Base-by-base conservation (phyloP, 2,329 filamentous ascomycete genomes). In the Cordyceps militaris region DNA sequence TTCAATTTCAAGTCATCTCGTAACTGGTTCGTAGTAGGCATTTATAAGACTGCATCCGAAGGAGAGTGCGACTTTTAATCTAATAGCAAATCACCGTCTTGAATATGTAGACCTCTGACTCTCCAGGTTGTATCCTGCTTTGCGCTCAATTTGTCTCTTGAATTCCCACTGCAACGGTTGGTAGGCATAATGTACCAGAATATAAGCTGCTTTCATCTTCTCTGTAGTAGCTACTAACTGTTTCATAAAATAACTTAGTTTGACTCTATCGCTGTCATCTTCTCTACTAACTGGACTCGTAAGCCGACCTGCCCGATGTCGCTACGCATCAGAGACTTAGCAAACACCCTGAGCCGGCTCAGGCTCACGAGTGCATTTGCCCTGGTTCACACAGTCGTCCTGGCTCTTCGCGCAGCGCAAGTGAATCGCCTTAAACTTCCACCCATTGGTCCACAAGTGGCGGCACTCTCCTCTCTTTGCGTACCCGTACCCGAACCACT, bases 401-500 rank as follows among this genome's bases (percentile, higher is more conserved):
- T 44, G 13, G 8, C 23, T 30, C 38, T 44, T 32, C 7, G 36
- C 46, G 19, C 55, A 57, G 34, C 55, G 44, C 10, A 57, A 9
- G n/a, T 50, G 19, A 3, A 57, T 13, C n/a, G 55, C 21, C 36
- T 50, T 50, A 8, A 43, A 49, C 24, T 50, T 50, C 36, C 46
- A 57, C 8, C 55, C 55, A 2, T 50, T 19, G 1, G 32, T 34
- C 55, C 55, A 57, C 26, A 51, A 19, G 24, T 4, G 16, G 14
- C 34, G 23, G 28, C 46, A 57, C 9, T 23, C 11, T 4, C 36
- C 36, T 10, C 46, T 21, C n/a, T 26, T 44, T 6, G 32, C 24
- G 36, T 57, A 57, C n/a, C 46, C 46, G 28, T 57, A 57, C 8
- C 54, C 54, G 19, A 43, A 57, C 54, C 54, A 57, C 36, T 44